These are phyloP conservation scores for Oemleria cerasiformis DNA, from an alignment of 306 rosid species.

Conservation along the genomic window DNA sequence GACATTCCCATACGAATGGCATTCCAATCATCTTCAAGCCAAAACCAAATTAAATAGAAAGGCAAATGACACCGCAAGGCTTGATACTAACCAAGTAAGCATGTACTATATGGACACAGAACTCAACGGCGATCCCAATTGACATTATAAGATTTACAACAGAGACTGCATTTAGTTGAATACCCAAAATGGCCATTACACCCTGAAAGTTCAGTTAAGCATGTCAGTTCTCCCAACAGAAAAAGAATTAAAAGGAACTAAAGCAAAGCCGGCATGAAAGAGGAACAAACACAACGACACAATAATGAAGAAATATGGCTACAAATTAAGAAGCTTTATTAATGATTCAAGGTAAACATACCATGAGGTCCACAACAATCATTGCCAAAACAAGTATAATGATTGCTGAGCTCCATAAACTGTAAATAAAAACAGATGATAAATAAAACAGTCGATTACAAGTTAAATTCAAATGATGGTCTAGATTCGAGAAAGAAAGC, in stretches of 20 bases:
- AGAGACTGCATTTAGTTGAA: constrained; percentile 94
- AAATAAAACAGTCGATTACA: constrained; percentile 8
- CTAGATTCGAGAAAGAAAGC: constrained; percentile 27
- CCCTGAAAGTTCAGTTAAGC: constrained; percentile 60
- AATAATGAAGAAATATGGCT: not conserved
- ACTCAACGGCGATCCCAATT: constrained; percentile 92
- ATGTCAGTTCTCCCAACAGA: constrained; percentile 10
- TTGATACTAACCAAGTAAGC: constrained; percentile 81
- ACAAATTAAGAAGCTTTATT: constrained; percentile 11
- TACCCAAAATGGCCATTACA: constrained; percentile 84
- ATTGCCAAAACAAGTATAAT: constrained; percentile 78
- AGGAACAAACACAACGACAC: not conserved
- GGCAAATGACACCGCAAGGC: not conserved
- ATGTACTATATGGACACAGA: constrained; percentile 88
- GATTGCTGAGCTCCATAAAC: constrained; percentile 85
- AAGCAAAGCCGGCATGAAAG: constrained; percentile 4
- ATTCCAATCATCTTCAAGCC: not conserved
- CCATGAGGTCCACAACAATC: constrained; percentile 94
- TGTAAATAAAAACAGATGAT: constrained; percentile 41
- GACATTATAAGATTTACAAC: constrained; percentile 94
- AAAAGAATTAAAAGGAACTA: not conserved
- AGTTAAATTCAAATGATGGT: not conserved
- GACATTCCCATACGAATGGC: not conserved
- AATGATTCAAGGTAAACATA: constrained; percentile 30
- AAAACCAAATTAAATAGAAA: not conserved